Evolutionary conservation across 2,329 filamentous ascomycete species (phyloP), one percentile per base, ranked within the genome.

Genomic region (Nemania abortiva): DNA sequence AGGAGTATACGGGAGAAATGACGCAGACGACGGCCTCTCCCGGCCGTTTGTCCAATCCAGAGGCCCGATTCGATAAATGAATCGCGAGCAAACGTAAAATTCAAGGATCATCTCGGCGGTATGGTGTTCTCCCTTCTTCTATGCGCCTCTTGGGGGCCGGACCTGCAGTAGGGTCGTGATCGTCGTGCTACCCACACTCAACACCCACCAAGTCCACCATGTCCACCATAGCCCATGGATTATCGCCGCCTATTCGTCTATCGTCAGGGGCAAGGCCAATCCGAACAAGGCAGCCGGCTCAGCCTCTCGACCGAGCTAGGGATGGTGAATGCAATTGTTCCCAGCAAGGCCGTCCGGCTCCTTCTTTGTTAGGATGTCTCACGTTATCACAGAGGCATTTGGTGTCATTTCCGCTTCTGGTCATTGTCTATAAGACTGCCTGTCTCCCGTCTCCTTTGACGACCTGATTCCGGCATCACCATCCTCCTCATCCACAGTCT

Each of bases 91-190:
- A 29, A 18, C 34, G 47, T 57, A 18, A 42, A 52, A 60, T 68
- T 61, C 56, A 52, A 56, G 66, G 66, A 47, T 52, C 55, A 45
- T 37, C 55, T 42, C n/a, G 39, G 59, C 60, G 3, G 54, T 37
- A 39, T 56, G 54, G 49, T 56, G 15, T 34, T 37, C 15, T 47
- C 24, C 39, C 39, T 47, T 24, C 15, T 29, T n/a, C 15, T 47
- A 6, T 47, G 15, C 13, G 42, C 13, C 52, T 52, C 34, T 27
- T 47, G 18, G 49, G 49, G 18, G 50, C 34, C 39, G 60, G 66
- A 61, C 65, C 68, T 70, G 60, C 57, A 60, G 60, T 68, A 68
- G 57, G 59, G 24, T 29, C 24, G 52, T 34, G 68, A 70, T 70
- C 68, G 60, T 60, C 68, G 29, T 42, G 57, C 45, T 63, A 63